Conservation (phyloP, 2,329 filamentous ascomycete species). For the Phyllosticta citrichinensis region DNA sequence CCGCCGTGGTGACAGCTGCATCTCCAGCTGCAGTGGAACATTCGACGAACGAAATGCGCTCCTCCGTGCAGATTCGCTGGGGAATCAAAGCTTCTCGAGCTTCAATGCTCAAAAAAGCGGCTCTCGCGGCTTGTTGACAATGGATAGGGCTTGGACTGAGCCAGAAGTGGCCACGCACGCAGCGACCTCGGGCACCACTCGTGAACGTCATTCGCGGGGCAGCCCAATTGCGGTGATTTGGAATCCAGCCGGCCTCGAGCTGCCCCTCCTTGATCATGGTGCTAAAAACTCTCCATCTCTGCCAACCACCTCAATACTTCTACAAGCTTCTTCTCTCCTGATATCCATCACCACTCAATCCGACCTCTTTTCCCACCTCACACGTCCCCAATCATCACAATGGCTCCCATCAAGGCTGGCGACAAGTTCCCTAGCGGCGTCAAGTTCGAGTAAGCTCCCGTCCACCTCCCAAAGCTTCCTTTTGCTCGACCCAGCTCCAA, state of each 20-base stretch:
- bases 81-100: neutral
- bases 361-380: neutral
- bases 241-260: conserved; percentile 4
- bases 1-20: neutral
- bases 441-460: conserved; percentile 55
- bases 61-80: neutral
- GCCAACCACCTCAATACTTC: neutral
- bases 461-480: neutral
- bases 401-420: conserved; percentile 65
- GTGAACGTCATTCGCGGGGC: conserved; percentile 9
- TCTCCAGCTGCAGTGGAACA: neutral
- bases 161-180: neutral
- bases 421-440: conserved; percentile 75
- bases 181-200: conserved; percentile 3
- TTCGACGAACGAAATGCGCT: neutral
- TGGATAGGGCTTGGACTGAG: neutral
- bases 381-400: conserved; percentile 21
- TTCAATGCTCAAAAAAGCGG: neutral
- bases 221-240: neutral
- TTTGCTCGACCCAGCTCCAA: neutral
- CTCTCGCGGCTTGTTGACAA: neutral
- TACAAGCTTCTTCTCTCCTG: neutral
- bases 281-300: conserved; percentile 2
- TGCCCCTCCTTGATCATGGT: conserved; percentile 10
- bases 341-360: neutral